phyloP scores from a whole-genome alignment of 2,329 filamentous ascomycete species.

The Malbranchea cinnamomea region DNA sequence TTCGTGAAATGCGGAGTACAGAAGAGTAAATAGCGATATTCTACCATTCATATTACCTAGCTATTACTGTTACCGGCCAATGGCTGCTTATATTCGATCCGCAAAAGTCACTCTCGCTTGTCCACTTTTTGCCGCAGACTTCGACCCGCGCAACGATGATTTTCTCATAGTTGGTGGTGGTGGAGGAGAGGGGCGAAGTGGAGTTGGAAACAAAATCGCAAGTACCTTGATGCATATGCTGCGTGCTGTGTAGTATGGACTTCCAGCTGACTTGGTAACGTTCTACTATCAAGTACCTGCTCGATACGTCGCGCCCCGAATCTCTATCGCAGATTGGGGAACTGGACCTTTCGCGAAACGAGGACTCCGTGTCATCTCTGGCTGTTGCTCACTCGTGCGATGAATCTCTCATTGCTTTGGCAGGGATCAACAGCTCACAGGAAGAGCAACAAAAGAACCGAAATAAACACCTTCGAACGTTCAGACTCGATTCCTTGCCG shows the following conservation, averaged over 20 bases:
- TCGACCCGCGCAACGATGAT: slow-evolving; percentile 64
- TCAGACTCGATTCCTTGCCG: slow-evolving; percentile 45
- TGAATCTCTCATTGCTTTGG: slow-evolving; percentile 43
- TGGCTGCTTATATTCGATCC: slow-evolving; percentile 26
- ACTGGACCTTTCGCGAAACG: slow-evolving; percentile 62
- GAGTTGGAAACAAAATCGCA: slow-evolving; percentile 78
- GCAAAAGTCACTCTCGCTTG: slow-evolving; percentile 60
- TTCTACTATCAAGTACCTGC: slow-evolving; percentile 40
- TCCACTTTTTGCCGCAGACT: slow-evolving; percentile 76
- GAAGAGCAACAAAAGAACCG: slow-evolving; percentile 56
- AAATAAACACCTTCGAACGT: slow-evolving; percentile 72
- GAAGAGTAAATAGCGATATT: no score
- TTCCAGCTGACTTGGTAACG: slow-evolving; percentile 1
- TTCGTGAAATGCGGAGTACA: no score
- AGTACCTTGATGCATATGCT: slow-evolving; percentile 18
- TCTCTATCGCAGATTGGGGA: slow-evolving; percentile 53
- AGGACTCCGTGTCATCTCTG: slow-evolving; percentile 79
- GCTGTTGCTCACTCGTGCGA: slow-evolving; percentile 49
- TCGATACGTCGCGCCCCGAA: slow-evolving; percentile 53
- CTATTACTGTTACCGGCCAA: no score
- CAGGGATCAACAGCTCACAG: slow-evolving; percentile 71
- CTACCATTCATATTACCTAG: background rate
- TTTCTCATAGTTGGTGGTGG: slow-evolving; percentile 74
- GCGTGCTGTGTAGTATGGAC: background rate
- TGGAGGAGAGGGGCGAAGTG: slow-evolving; percentile 65